These are phyloP conservation scores for cucumber (Cucumis sativus) DNA, from an alignment of 306 rosid species.

Conservation along the genomic window Cucumber_9930_V3 NC_026660.2:22453001-22453500, in stretches of 20 bases:
- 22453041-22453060: background rate
- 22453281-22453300: constrained; percentile 93
- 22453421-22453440: background rate
- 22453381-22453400: background rate
- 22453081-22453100: background rate
- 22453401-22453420: background rate
- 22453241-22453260: constrained; percentile 43
- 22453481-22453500: constrained; percentile 44
- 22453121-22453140: background rate
- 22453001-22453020: background rate
- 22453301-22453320: constrained; percentile 51
- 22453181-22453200: background rate
- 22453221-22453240: constrained; percentile 35
- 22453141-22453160: background rate
- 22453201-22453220: background rate
- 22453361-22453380: background rate
- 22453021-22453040: background rate
- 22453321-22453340: background rate
- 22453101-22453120: background rate
- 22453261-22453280: constrained; percentile 57
- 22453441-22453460: constrained; percentile 42
- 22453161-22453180: background rate
- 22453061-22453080: background rate
- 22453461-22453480: constrained; percentile 91
- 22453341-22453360: background rate